A percentile compares a stretch with the other conserved stretches of the same genome.
These are phyloP conservation scores for Macrophomina pseudophaseolina DNA, from an alignment of 2,329 filamentous ascomycete genomes.

Conservation along the genomic window DNA sequence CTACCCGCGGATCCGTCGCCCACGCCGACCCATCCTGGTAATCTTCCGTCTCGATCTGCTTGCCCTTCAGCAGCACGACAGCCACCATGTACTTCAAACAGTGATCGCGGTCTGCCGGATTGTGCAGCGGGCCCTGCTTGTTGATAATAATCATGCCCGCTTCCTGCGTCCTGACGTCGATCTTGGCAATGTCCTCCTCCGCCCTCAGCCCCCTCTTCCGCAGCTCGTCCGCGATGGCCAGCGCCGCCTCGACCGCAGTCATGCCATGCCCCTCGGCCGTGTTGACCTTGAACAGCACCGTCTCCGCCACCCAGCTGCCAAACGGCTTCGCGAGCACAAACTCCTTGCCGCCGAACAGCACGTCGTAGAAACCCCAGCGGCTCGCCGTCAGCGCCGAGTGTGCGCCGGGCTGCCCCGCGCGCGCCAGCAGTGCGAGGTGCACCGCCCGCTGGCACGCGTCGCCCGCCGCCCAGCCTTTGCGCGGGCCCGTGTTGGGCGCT, in stretches of 20 bases:
- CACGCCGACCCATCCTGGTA: constrained; percentile 93
- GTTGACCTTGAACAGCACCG: constrained; percentile 95
- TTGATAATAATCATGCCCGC: constrained; percentile 99
- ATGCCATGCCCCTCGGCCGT: constrained; percentile 96
- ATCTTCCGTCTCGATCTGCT: constrained; percentile 89
- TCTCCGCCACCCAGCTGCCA: constrained; percentile 99
- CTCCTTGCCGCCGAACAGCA: constrained; percentile 87
- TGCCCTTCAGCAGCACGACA: constrained; percentile 87
- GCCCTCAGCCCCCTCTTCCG: constrained; percentile 86
- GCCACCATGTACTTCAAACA: constrained; percentile 97
- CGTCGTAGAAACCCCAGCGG: constrained; percentile 98
- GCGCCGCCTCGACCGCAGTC: constrained; percentile 92
- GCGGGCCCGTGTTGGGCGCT: constrained; percentile 98
- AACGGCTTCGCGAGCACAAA: constrained; percentile 96
- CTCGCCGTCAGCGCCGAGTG: constrained; percentile 92
- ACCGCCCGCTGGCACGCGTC: constrained; percentile 96
- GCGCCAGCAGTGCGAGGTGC: constrained; percentile 86
- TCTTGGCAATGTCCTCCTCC: constrained; percentile 78
- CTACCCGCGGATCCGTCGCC: constrained; percentile 85
- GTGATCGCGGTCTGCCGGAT: constrained; percentile 99
- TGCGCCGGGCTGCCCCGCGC: constrained; percentile 87
- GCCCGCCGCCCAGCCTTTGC: constrained; percentile 98
- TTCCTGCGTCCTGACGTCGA: constrained; percentile 96
- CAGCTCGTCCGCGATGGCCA: constrained; percentile 84
- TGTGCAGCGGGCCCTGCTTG: constrained; percentile 99